A percentile compares a stretch with the other conserved stretches of the same genome.
phyloP scores from a whole-genome alignment of 345 rosid species.

The Euphorbia lathyris region DNA sequence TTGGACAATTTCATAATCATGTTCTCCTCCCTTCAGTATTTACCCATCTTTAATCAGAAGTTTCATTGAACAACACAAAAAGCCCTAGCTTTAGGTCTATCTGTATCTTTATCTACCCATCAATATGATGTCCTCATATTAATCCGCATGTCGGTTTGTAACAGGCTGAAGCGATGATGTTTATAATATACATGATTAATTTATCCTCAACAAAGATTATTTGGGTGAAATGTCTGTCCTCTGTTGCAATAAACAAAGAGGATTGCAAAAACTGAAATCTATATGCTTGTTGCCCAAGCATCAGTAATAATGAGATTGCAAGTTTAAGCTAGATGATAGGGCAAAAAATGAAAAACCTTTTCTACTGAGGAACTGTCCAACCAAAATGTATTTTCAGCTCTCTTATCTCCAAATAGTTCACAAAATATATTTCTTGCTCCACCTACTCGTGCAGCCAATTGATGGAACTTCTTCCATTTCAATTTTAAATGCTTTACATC shows the following conservation, averaged over 20 bases:
- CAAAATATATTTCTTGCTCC: slow-evolving; percentile 73
- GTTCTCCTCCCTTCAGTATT: not conserved
- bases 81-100: not conserved
- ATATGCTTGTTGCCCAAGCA: not conserved
- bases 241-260: not conserved
- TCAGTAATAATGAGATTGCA: not conserved
- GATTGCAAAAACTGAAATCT: not conserved
- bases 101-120: not conserved
- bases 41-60: not conserved
- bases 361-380: slow-evolving; percentile 91
- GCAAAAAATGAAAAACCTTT: slow-evolving; percentile 49
- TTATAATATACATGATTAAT: not conserved
- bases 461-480: slow-evolving; percentile 75
- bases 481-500: slow-evolving; percentile 47
- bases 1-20: not conserved
- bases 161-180: not conserved
- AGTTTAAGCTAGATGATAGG: not conserved
- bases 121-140: not conserved
- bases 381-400: slow-evolving; percentile 83
- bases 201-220: not conserved
- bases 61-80: not conserved
- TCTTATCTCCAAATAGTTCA: slow-evolving; percentile 49
- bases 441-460: slow-evolving; percentile 56
- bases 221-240: not conserved
- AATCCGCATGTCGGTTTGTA: not conserved